Evolutionary conservation across 2,329 filamentous ascomycete species (phyloP).

Genomic region (Neopestalotiopsis rosae): DNA sequence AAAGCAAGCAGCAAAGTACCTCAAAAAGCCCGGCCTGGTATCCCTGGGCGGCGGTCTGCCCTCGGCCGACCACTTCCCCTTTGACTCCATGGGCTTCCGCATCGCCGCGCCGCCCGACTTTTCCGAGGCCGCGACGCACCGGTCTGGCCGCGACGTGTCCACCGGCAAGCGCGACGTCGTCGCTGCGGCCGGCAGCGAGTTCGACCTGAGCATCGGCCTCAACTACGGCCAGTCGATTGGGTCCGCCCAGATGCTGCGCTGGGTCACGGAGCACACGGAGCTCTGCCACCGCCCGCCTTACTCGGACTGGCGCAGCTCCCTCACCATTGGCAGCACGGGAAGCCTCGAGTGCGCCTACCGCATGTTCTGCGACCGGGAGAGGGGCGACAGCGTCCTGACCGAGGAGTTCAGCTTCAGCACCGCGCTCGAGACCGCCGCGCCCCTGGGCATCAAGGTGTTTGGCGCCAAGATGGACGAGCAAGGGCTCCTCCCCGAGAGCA

Average conservation of each 20-base stretch:
- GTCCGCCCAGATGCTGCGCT: conserved; percentile 85
- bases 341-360: conserved; percentile 83
- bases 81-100: conserved; percentile 77
- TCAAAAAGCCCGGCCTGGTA: conserved; percentile 84
- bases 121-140: conserved; percentile 7
- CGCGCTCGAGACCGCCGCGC: conserved; percentile 62
- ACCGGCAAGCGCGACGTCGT: conserved; percentile 84
- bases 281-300: conserved; percentile 87
- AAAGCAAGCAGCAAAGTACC: conserved; percentile 79
- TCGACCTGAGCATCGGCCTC: conserved; percentile 84
- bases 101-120: conserved; percentile 74
- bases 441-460: conserved; percentile 57
- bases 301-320: conserved; percentile 83
- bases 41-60: conserved; percentile 93
- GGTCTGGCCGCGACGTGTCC: conserved; percentile 59
- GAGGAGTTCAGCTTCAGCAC: conserved; percentile 93
- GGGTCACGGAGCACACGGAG: conserved; percentile 94
- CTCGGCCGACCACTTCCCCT: conserved; percentile 89
- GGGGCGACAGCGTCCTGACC: conserved; percentile 79
- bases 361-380: conserved; percentile 74
- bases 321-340: conserved; percentile 86
- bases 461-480: conserved; percentile 59
- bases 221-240: conserved; percentile 93
- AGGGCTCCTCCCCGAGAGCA: conserved; percentile 55
- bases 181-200: conserved; percentile 37